A percentile compares a stretch with the other conserved stretches of the same genome.
Conservation (phyloP, 192 early-diverging fungal genomes). For the Neocallimastix lanati region DNA sequence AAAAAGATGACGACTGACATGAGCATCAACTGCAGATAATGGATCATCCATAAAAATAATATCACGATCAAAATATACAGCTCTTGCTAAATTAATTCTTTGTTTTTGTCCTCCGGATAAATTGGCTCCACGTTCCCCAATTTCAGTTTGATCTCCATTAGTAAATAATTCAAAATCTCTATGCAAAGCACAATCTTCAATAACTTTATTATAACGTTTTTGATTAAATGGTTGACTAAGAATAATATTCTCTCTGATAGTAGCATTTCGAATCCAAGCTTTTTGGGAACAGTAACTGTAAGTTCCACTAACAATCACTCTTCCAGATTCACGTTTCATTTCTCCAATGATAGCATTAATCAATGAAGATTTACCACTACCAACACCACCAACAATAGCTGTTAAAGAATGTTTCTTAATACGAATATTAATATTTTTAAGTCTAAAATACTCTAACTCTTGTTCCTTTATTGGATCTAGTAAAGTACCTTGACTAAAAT, state of each 20-base stretch:
- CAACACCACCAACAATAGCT: constrained; percentile 32
- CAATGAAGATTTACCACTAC: constrained; percentile 16
- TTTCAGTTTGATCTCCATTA: constrained; percentile 77
- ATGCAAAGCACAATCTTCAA: constrained; percentile 66
- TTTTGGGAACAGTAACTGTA: neutral
- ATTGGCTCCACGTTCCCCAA: constrained; percentile 27
- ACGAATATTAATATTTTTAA: constrained; percentile 5
- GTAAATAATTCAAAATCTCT: constrained; percentile 69
- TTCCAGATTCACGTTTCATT: constrained; percentile 24
- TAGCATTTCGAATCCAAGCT: constrained; percentile 19
- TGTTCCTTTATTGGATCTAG: neutral
- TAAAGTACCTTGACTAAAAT: too few relatives aligned
- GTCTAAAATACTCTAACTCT: neutral
- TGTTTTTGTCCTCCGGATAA: constrained; percentile 77
- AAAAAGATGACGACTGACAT: constrained; percentile 73
- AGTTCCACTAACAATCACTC: constrained; percentile 33
- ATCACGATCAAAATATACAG: constrained; percentile 50
- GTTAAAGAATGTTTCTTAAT: constrained; percentile 19
- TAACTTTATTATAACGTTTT: constrained; percentile 55
- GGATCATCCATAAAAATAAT: constrained; percentile 72
- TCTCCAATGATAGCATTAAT: constrained; percentile 14
- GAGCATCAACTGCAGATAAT: constrained; percentile 86
- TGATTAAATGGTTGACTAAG: constrained; percentile 61
- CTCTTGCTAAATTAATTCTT: constrained; percentile 68
- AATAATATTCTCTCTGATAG: constrained; percentile 50